Evolutionary conservation across 176 grass and related monocot species (phyloP).

Genomic region (Cenchrus americanus): DNA sequence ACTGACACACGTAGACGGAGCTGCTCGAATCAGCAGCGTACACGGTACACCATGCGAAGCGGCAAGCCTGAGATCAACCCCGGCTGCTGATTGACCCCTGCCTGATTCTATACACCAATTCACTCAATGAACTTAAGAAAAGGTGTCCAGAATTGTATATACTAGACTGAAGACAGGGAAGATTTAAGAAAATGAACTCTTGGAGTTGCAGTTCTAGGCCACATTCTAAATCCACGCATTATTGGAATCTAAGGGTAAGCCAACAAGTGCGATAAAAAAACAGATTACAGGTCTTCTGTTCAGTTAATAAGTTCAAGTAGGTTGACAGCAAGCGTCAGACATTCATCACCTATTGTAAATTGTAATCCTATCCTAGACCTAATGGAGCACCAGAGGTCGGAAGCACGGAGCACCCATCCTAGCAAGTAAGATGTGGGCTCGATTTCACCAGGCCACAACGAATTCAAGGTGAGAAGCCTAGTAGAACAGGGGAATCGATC

Average conservation of each 20-base stretch:
- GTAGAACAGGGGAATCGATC: not conserved
- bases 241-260: not conserved
- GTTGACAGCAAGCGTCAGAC: not conserved
- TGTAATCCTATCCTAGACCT: not conserved
- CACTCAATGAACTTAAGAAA: too few species aligned
- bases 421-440: not conserved
- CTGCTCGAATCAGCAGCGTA: not conserved
- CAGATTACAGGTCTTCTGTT: not conserved
- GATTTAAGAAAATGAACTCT: not conserved
- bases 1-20: not conserved
- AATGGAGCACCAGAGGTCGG: not conserved
- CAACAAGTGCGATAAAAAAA: not conserved
- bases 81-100: not conserved
- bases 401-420: not conserved
- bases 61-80: not conserved
- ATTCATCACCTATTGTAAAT: not conserved
- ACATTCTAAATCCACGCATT: not conserved
- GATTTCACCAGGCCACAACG: not conserved
- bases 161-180: constrained; percentile 5
- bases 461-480: not conserved
- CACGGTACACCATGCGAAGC: not conserved
- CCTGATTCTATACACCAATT: not conserved
- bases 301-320: not conserved
- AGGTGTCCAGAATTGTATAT: too few species aligned
- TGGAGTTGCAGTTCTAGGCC: not conserved